These are phyloP conservation scores for Cytospora piceicola DNA, from an alignment of 2,329 filamentous ascomycete genomes.

Conservation along the genomic window DNA sequence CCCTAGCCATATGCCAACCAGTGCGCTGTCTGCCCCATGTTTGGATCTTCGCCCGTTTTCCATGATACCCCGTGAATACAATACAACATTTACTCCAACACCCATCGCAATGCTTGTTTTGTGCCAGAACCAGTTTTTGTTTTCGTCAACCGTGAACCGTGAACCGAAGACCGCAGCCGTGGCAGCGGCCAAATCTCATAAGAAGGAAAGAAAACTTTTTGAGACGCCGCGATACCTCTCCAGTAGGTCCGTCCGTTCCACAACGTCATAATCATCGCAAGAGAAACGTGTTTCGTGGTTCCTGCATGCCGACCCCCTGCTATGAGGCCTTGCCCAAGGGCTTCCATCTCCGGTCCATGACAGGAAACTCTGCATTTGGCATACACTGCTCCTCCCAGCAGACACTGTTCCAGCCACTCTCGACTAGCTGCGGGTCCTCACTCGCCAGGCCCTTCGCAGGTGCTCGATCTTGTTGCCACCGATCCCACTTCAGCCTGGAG, in stretches of 20 bases:
- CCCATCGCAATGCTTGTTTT: slow-evolving; percentile 31
- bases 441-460: slow-evolving; percentile 40
- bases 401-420: slow-evolving; percentile 51
- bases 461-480: slow-evolving; percentile 14
- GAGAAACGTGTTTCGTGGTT: slow-evolving; percentile 1
- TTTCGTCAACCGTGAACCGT: slow-evolving; percentile 24
- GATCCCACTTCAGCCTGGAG: slow-evolving; percentile 20
- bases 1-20: not conserved
- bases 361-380: slow-evolving; percentile 46
- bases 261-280: slow-evolving; percentile 11
- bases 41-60: not conserved
- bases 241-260: slow-evolving; percentile 8
- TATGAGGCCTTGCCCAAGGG: slow-evolving; percentile 37
- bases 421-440: slow-evolving; percentile 43
- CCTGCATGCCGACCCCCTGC: slow-evolving; percentile 7
- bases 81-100: slow-evolving; percentile 30
- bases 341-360: slow-evolving; percentile 50
- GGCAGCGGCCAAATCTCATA: slow-evolving; percentile 13
- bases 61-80: slow-evolving; percentile 18
- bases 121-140: slow-evolving; percentile 17
- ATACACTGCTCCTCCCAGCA: slow-evolving; percentile 53
- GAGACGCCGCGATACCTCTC: slow-evolving; percentile 18
- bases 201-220: slow-evolving; percentile 8
- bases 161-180: slow-evolving; percentile 25
- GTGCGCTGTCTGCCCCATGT: slow-evolving; percentile 5